Percentiles rank a stretch among this genome's conserved stretches.
Evolutionary conservation across 352 stramenopile species (phyloP).

Genomic region (Phytophthora aleatoria): DNA sequence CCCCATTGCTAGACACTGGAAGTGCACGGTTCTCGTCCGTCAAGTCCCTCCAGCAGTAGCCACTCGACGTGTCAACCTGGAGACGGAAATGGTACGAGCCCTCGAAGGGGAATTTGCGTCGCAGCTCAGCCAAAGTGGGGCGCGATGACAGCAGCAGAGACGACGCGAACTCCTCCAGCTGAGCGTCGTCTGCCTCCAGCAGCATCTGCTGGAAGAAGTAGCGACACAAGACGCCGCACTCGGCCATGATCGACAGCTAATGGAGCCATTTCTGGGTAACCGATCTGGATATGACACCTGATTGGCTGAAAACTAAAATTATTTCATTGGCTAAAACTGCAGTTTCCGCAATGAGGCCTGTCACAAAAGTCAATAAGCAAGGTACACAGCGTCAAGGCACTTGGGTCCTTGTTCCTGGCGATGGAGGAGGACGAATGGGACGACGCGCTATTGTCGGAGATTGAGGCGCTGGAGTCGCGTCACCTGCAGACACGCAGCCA

Average conservation of each 20-base stretch:
- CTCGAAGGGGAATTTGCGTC: slow-evolving; percentile 79
- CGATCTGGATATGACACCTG: neutral
- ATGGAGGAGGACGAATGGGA: slow-evolving; percentile 83
- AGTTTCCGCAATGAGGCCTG: neutral
- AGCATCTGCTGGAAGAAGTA: slow-evolving; percentile 87
- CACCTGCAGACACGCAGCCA: slow-evolving; percentile 32
- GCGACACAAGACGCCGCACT: slow-evolving; percentile 68
- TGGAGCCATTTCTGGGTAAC: slow-evolving; percentile 3
- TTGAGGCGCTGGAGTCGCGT: slow-evolving; percentile 63
- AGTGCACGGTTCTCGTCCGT: slow-evolving; percentile 52
- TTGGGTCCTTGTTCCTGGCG: neutral
- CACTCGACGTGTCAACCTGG: slow-evolving; percentile 38
- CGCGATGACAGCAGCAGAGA: slow-evolving; percentile 67
- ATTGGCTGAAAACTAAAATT: neutral
- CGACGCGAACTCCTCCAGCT: slow-evolving; percentile 56
- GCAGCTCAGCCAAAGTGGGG: slow-evolving; percentile 67
- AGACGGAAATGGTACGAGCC: slow-evolving; percentile 82
- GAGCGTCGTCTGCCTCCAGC: slow-evolving; percentile 47
- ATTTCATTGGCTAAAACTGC: slow-evolving; percentile 6
- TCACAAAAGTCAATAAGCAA: neutral
- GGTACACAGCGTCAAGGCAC: neutral
- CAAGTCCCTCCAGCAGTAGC: slow-evolving; percentile 85
- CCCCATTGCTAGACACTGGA: slow-evolving; percentile 36
- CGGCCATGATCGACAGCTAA: slow-evolving; percentile 10
- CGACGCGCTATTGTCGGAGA: slow-evolving; percentile 74